These are phyloP conservation scores for Blastocystis sp. DNA, from an alignment of 352 stramenopile species.

Conservation along the genomic window DNA sequence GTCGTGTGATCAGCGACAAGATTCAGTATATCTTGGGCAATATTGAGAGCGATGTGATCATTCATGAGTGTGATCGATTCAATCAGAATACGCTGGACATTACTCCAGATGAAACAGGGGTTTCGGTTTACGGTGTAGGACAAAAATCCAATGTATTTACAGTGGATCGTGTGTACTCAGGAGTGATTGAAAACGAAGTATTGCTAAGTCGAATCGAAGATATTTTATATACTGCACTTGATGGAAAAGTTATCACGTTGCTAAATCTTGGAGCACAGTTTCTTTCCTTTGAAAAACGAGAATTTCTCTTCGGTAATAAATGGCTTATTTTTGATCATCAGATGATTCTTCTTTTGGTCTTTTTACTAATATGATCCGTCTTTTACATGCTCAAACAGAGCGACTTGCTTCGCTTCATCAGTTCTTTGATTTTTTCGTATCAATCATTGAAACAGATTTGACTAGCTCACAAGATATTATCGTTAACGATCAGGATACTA, in stretches of 20 bases:
- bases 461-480: not conserved
- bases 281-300: not conserved
- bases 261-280: not conserved
- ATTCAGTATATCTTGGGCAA: constrained; percentile 12
- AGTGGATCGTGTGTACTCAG: not conserved
- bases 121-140: not conserved
- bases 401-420: constrained; percentile 4
- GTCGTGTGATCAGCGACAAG: constrained; percentile 1
- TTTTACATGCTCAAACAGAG: not conserved
- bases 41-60: not conserved
- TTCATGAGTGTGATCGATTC: not conserved
- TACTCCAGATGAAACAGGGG: not conserved
- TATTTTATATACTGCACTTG: not conserved
- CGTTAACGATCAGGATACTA: not conserved
- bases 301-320: constrained; percentile 1
- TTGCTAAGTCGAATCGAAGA: not conserved
- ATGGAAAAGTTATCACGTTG: not conserved
- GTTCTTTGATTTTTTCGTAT: not conserved
- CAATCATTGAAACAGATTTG: not conserved
- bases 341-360: not conserved
- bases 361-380: not conserved
- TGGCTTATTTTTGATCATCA: not conserved
- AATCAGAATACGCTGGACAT: not conserved
- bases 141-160: not conserved
- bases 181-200: not conserved